Evolutionary conservation across 139 green algal species (phyloP).

Genomic region (Chlorella sp.): DNA sequence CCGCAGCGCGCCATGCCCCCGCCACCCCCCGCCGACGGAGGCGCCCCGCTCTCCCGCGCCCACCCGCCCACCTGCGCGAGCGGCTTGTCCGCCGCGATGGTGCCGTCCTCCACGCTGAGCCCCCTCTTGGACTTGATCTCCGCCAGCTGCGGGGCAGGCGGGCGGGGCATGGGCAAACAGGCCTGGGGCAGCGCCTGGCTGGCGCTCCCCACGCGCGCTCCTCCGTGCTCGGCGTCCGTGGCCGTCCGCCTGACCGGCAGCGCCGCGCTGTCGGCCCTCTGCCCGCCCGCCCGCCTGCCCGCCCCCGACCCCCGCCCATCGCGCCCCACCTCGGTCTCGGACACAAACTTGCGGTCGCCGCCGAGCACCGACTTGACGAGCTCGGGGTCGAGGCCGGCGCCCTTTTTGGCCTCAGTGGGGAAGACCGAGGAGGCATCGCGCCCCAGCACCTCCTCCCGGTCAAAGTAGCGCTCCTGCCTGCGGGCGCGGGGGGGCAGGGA

Average conservation of each 20-base stretch:
- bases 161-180: background rate
- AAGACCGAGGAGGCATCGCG: conserved; percentile 72
- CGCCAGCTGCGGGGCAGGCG: conserved; percentile 48
- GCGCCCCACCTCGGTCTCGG: conserved; percentile 66
- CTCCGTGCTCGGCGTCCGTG: too few relatives aligned
- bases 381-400: conserved; percentile 23
- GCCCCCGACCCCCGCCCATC: too few relatives aligned
- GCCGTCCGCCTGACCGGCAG: too few relatives aligned
- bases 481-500: too few relatives aligned
- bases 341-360: conserved; percentile 62
- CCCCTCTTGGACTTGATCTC: conserved; percentile 54
- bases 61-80: conserved; percentile 65
- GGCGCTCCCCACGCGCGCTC: too few relatives aligned
- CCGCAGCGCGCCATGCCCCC: background rate
- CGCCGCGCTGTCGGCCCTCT: too few relatives aligned
- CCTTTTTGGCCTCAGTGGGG: conserved; percentile 46
- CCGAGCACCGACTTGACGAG: conserved; percentile 57
- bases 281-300: too few relatives aligned
- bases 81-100: conserved; percentile 58
- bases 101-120: conserved; percentile 53
- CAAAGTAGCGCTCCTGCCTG: conserved; percentile 72
- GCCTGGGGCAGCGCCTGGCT: background rate
- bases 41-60: too few relatives aligned
- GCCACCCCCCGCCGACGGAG: too few relatives aligned
- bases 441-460: conserved; percentile 67